phyloP scores from a whole-genome alignment of 2,329 filamentous ascomycete species.

The Paecilomyces sp. region DNA sequence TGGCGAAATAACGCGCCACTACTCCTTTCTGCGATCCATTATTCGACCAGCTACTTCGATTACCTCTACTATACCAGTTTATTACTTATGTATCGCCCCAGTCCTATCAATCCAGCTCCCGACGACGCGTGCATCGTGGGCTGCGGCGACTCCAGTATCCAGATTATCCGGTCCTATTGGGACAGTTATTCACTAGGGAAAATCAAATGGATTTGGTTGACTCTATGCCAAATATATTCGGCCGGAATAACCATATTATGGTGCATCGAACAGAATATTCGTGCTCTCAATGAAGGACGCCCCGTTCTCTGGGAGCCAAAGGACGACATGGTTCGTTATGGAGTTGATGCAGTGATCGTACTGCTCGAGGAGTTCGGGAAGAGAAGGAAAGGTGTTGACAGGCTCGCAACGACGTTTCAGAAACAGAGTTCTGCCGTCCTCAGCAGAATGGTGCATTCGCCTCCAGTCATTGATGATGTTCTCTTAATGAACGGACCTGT shows the following conservation, averaged over 20 bases:
- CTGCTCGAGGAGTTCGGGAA: slow-evolving; percentile 32
- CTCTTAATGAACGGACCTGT: slow-evolving; percentile 25
- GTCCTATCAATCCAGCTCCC: slow-evolving; percentile 28
- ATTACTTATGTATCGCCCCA: slow-evolving; percentile 32
- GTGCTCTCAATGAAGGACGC: slow-evolving; percentile 20
- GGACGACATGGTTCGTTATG: slow-evolving; percentile 28
- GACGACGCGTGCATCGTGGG: slow-evolving; percentile 29
- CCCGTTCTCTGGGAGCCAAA: slow-evolving; percentile 27
- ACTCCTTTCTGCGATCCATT: slow-evolving; percentile 28
- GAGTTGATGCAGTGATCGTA: slow-evolving; percentile 28
- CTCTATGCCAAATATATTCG: slow-evolving; percentile 31
- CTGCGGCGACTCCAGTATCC: slow-evolving; percentile 32
- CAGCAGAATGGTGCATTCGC: slow-evolving; percentile 23
- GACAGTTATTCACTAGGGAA: slow-evolving; percentile 32
- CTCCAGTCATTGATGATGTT: slow-evolving; percentile 27
- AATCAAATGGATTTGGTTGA: slow-evolving; percentile 36
- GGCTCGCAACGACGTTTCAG: slow-evolving; percentile 29
- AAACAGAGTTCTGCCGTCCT: slow-evolving; percentile 32
- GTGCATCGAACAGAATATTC: slow-evolving; percentile 34
- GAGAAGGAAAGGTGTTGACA: slow-evolving; percentile 28
- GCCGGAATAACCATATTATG: slow-evolving; percentile 34
- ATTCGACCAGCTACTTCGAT: slow-evolving; percentile 35
- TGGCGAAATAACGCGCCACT: slow-evolving; percentile 31
- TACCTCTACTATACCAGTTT: slow-evolving; percentile 33
- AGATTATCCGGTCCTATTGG: slow-evolving; percentile 33